These are phyloP conservation scores for Aspergillus sergii DNA, from an alignment of 2,329 filamentous ascomycete genomes.

Conservation along the genomic window DNA sequence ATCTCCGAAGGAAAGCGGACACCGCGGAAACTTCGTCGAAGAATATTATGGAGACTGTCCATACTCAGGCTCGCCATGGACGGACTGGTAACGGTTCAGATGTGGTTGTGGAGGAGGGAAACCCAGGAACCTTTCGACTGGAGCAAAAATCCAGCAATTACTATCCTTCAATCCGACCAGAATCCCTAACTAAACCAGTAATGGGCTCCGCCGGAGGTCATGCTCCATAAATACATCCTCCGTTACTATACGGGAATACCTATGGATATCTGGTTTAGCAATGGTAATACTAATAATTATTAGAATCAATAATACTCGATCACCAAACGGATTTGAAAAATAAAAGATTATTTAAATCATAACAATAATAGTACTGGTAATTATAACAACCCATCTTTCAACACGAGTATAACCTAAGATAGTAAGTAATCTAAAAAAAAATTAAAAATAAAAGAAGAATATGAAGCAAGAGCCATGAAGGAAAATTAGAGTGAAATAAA, in stretches of 20 bases:
- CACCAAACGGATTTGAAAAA: background rate
- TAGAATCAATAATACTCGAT: background rate
- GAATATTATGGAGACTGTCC: slow-evolving; percentile 10
- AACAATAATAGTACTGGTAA: slow-evolving; percentile 5
- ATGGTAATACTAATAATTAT: slow-evolving; percentile 4
- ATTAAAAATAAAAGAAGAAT: background rate
- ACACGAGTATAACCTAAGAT: slow-evolving; percentile 1
- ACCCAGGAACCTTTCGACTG: slow-evolving; percentile 9
- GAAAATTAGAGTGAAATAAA: background rate
- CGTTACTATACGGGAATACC: slow-evolving; percentile 4
- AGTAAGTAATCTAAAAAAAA: slow-evolving; percentile 4
- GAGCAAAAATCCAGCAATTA: background rate
- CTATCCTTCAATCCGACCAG: slow-evolving; percentile 9
- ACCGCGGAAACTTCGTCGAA: slow-evolving; percentile 11
- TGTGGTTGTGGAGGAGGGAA: slow-evolving; percentile 23
- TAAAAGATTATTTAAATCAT: background rate
- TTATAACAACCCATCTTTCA: slow-evolving; percentile 8
- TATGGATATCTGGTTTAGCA: slow-evolving; percentile 2
- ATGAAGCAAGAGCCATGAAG: background rate
- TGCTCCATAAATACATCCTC: slow-evolving; percentile 6
- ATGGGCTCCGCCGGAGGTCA: background rate
- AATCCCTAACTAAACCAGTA: slow-evolving; percentile 1
- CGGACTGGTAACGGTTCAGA: slow-evolving; percentile 18
- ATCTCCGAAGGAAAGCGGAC: slow-evolving; percentile 11
- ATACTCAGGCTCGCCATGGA: slow-evolving; percentile 14